Base-by-base conservation (phyloP, 495 filamentous ascomycete species). In the Cryomyces minteri region DNA sequence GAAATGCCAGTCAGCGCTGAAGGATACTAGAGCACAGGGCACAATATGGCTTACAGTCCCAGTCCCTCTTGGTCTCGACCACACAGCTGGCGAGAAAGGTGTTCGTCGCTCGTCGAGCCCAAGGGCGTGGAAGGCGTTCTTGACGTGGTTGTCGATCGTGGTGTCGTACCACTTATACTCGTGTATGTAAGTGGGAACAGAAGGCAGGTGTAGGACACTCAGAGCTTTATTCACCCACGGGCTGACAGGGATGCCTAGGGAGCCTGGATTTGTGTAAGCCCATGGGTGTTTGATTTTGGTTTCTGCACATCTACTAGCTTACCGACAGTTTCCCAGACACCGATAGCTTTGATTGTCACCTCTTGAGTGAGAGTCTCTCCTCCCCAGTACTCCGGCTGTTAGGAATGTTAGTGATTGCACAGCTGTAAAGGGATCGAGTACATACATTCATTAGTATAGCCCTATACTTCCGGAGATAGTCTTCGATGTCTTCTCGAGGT, bases 51-150 rank as follows among this genome's bases (percentile, higher is more conserved):
- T 29, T 10, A 54, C 48, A 4, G 62, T 64, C 4, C 43, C 39
- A 34, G 60, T 61, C 9, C 55, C 61, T 18, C 52, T 48, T 5
- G 66, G 60, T 41, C 67, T 64, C 55, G 70, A 64, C 80, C 76
- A 84, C 0, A 85, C 51, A 4, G 77, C 70, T 8, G 80, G 80
- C 5, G 70, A 65, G 48, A 82, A 85, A 1, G 75, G 67, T 5
- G 62, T 58, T 8, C 80, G 73, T 33, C 69, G 64, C 58, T 85
- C 80, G 49, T 85, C 79, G 2, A 85, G 62, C 0, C 79, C 79
- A 14, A 85, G 65, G 4, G 80, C 80, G 48, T 85, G 80, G 50
- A 84, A 83, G 7, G 75, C 80, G 52, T 82, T 69, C 46, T 80
- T 71, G 10, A 83, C 71, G 43, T 61, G 60, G 45, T 70, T 63